Base-by-base conservation (phyloP, 805 yeast genomes). In the Zygotorulaspora sp. region DNA sequence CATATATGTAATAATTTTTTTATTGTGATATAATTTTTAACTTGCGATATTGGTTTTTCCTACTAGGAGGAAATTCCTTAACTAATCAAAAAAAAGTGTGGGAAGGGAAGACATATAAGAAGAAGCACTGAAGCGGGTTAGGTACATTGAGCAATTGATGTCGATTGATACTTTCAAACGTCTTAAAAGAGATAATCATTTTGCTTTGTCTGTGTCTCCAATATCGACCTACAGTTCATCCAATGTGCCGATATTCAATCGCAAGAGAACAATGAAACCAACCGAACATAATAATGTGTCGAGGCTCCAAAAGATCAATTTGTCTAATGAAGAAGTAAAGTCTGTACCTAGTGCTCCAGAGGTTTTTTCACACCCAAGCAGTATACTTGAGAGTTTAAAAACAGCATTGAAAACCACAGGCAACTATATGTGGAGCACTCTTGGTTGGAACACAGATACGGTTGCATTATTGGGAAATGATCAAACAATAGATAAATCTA, bases 141-240 rank as follows among this genome's bases (percentile, higher is more conserved):
- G 12, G 35, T 13, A 14, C 5, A 19, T 32, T 32, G 19, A 22
- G 24, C 6, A 9, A 17, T 34, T 18, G 14, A 50, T 50, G 54
- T 41, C 52, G 2, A 34, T 45, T 25, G 43, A 41, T 12, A 42
- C 36, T 23, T 44, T 38, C 32, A 51, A 51, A 35, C 40, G 51
- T 25, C 34, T 35, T 14, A 47, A 34, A 23, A 25, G 40, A 21
- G 41, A 38, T 15, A 50, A 44, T 21, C 43, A 45, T n/a, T 50
- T 44, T 28, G 29, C 48, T 11, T 54, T 53, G n/a, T 32, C 43
- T 11, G 48, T 39, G 30, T 50, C 54, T 2, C 40, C 47, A 7
- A 32, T 54, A 24, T 46, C 57, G 13, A 46, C 50, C 6, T 47
- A 49, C 17, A 47, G 49, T 22, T 45, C 50, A 22, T 28, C 50